phyloP scores from a whole-genome alignment of 2,329 filamentous ascomycete genomes.

The Claviceps fusiformis region DNA sequence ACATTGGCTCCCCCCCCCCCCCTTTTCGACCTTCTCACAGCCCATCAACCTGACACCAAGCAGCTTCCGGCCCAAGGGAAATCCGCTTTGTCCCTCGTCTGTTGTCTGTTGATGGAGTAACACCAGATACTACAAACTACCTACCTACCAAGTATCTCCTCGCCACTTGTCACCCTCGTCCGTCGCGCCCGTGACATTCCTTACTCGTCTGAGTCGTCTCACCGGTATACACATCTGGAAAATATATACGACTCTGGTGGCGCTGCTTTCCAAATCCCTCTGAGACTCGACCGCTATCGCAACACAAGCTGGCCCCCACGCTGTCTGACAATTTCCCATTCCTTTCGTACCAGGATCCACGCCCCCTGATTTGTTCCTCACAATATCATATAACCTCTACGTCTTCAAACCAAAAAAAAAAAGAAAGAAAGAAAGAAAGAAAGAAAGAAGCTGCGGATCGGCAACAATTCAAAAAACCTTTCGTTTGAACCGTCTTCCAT shows the following conservation, averaged over 20 bases:
- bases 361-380: neutral
- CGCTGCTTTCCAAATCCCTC: conserved; percentile 2
- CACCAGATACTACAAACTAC: neutral
- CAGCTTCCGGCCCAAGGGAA: conserved; percentile 1
- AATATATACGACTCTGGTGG: conserved; percentile 8
- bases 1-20: neutral
- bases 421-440: too few relatives aligned
- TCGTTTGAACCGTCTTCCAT: neutral
- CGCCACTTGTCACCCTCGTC: conserved; percentile 8
- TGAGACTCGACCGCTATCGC: conserved; percentile 5
- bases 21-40: neutral
- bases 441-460: neutral
- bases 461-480: neutral
- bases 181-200: conserved; percentile 4
- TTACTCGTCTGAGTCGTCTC: conserved; percentile 4
- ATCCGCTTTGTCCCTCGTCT: neutral
- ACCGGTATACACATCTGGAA: neutral
- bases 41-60: conserved; percentile 1
- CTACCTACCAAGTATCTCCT: neutral
- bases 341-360: conserved; percentile 1
- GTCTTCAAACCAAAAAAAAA: neutral
- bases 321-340: conserved; percentile 5
- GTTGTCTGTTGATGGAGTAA: conserved; percentile 1
- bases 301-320: conserved; percentile 1
- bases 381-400: neutral